These are phyloP conservation scores for Fusarium zealandicum DNA, from an alignment of 2,329 filamentous ascomycete genomes.

Conservation along the genomic window DNA sequence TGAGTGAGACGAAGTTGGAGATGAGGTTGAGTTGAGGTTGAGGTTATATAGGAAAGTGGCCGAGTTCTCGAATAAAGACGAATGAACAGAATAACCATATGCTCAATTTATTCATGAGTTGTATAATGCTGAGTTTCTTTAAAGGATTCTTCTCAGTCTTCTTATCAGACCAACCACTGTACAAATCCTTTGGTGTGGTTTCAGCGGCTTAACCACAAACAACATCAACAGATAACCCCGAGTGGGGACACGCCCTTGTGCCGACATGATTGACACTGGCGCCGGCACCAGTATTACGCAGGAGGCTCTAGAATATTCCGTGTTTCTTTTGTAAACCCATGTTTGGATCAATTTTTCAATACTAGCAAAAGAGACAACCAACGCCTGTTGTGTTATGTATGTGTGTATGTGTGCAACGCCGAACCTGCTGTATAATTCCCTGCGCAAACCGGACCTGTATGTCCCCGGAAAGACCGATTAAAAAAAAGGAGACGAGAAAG, in stretches of 20 bases:
- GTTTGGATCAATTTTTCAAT: not conserved
- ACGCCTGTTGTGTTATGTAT: not conserved
- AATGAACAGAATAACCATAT: too few relatives aligned
- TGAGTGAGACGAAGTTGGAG: not conserved
- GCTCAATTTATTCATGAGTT: too few relatives aligned
- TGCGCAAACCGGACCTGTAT: conserved; percentile 13
- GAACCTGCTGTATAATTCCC: conserved; percentile 27
- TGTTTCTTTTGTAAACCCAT: not conserved
- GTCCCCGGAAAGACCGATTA: conserved; percentile 15
- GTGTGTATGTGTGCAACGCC: conserved; percentile 17
- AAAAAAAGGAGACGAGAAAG: conserved; percentile 8
- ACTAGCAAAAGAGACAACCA: not conserved
- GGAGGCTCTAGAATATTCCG: not conserved
- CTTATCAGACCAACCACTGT: too few relatives aligned
- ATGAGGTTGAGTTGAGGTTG: not conserved
- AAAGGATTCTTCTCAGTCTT: too few relatives aligned
- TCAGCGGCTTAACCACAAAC: not conserved
- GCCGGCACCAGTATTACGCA: not conserved
- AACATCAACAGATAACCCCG: not conserved
- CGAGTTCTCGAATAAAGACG: too few relatives aligned
- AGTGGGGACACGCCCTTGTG: conserved; percentile 9
- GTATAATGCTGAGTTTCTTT: too few relatives aligned
- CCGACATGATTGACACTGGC: conserved; percentile 7
- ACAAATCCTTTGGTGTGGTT: not conserved
- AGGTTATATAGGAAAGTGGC: not conserved